phyloP scores from a whole-genome alignment of 805 yeast genomes.

The Candida silvicultrix region DNA sequence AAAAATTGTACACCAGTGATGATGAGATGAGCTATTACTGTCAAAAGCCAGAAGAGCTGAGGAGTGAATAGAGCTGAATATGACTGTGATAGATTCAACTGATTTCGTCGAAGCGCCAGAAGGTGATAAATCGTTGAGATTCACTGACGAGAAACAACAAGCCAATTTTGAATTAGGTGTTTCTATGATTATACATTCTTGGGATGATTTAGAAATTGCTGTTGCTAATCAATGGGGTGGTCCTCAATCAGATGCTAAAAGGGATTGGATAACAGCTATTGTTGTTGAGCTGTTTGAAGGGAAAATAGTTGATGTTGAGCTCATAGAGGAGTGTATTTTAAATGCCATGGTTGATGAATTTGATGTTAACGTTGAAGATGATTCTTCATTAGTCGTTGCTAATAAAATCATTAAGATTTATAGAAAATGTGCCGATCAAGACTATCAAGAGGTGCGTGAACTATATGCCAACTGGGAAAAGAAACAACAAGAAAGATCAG shows the following conservation, averaged over 20 bases:
- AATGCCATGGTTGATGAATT: slow-evolving; percentile 95
- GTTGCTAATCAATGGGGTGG: slow-evolving; percentile 97
- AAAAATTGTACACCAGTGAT: too few species aligned
- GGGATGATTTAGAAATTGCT: slow-evolving; percentile 87
- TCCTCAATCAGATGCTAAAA: slow-evolving; percentile 77
- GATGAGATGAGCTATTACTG: too few species aligned
- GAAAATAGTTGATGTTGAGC: slow-evolving; percentile 63
- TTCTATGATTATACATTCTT: slow-evolving; percentile 80
- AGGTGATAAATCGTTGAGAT: slow-evolving; percentile 32
- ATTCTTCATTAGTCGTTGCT: slow-evolving; percentile 73
- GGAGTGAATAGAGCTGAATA: neutral
- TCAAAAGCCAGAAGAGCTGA: too few species aligned
- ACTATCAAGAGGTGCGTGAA: slow-evolving; percentile 51
- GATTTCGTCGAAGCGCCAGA: slow-evolving; percentile 50
- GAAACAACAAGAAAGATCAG: slow-evolving; percentile 36
- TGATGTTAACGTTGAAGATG: slow-evolving; percentile 84
- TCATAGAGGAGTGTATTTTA: slow-evolving; percentile 77
- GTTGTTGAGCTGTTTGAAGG: slow-evolving; percentile 72
- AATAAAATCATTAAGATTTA: slow-evolving; percentile 59
- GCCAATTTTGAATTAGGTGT: slow-evolving; percentile 90
- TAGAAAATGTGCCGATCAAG: slow-evolving; percentile 48
- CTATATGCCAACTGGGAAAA: slow-evolving; percentile 54
- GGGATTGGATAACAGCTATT: slow-evolving; percentile 91
- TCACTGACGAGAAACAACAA: slow-evolving; percentile 59
- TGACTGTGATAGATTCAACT: slow-evolving; percentile 26